phyloP scores from a whole-genome alignment of 1,284 basidiomycete genomes.

The Leccinum angustisporum region DNA sequence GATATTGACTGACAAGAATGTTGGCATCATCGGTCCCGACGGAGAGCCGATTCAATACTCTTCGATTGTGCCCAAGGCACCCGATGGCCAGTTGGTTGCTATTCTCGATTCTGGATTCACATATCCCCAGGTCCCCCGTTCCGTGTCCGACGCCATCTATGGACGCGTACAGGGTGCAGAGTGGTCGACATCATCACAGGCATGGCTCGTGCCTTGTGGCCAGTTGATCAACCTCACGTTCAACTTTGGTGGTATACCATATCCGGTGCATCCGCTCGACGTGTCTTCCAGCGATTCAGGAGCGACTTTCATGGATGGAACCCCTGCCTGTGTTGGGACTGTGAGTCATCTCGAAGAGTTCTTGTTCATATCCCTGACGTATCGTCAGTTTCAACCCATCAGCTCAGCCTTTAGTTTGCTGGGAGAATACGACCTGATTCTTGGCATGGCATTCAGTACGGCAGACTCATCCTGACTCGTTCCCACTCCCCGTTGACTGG shows the following conservation, averaged over 20 bases:
- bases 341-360: slow-evolving; percentile 41
- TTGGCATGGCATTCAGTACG: slow-evolving; percentile 79
- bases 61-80: slow-evolving; percentile 67
- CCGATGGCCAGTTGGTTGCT: slow-evolving; percentile 62
- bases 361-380: slow-evolving; percentile 4
- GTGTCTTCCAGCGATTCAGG: slow-evolving; percentile 66
- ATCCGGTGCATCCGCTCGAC: slow-evolving; percentile 73
- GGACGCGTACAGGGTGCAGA: slow-evolving; percentile 73
- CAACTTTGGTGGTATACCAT: slow-evolving; percentile 65
- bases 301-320: slow-evolving; percentile 53
- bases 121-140: slow-evolving; percentile 68
- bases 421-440: slow-evolving; percentile 77
- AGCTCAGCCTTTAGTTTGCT: slow-evolving; percentile 74
- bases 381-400: slow-evolving; percentile 71
- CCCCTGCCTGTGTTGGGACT: slow-evolving; percentile 63
- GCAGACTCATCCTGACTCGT: background rate
- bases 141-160: slow-evolving; percentile 75
- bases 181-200: slow-evolving; percentile 55
- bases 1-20: slow-evolving; percentile 58
- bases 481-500: slow-evolving; percentile 8
- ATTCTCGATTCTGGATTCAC: slow-evolving; percentile 77
- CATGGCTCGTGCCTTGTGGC: slow-evolving; percentile 74
- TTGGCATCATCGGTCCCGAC: slow-evolving; percentile 69
- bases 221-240: slow-evolving; percentile 70
- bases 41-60: slow-evolving; percentile 57